phyloP scores from a whole-genome alignment of 1,139 yeast genomes.

The Candida mesenterica region DNA sequence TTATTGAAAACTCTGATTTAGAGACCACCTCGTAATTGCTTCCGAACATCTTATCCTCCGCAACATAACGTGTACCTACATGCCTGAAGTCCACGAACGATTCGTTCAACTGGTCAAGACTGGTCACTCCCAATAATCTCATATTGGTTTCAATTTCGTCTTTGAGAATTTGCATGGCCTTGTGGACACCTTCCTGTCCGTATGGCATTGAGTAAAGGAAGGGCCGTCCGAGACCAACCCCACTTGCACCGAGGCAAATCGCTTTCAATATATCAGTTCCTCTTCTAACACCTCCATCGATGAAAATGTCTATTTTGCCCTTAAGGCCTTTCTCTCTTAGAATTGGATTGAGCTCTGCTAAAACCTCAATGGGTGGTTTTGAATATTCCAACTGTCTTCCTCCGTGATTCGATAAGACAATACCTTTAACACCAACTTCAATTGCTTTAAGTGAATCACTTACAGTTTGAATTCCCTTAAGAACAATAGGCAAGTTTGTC shows the following conservation, averaged over 20 bases:
- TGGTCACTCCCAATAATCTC: conserved; percentile 79
- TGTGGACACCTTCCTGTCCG: conserved; percentile 76
- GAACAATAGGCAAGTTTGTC: conserved; percentile 61
- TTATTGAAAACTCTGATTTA: conserved; percentile 29
- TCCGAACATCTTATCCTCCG: conserved; percentile 38
- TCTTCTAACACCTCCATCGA: conserved; percentile 71
- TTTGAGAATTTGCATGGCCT: conserved; percentile 73
- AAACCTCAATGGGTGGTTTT: conserved; percentile 64
- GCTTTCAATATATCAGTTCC: conserved; percentile 69
- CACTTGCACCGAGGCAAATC: conserved; percentile 65
- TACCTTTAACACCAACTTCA: conserved; percentile 61
- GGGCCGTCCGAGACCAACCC: conserved; percentile 75
- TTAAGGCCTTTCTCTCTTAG: conserved; percentile 45
- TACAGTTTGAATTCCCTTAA: conserved; percentile 70
- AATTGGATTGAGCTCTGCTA: conserved; percentile 61
- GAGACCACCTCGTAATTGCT: conserved; percentile 40
- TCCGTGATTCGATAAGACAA: conserved; percentile 70
- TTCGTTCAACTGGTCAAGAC: conserved; percentile 60
- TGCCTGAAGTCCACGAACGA: conserved; percentile 31
- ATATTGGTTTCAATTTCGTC: conserved; percentile 85
- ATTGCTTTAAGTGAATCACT: conserved; percentile 68
- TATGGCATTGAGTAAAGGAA: conserved; percentile 71
- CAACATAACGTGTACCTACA: conserved; percentile 20
- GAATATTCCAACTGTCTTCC: conserved; percentile 72
- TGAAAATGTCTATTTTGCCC: conserved; percentile 50